phyloP scores from a whole-genome alignment of 306 rosid genomes.

The Prunus mongolica region DNA sequence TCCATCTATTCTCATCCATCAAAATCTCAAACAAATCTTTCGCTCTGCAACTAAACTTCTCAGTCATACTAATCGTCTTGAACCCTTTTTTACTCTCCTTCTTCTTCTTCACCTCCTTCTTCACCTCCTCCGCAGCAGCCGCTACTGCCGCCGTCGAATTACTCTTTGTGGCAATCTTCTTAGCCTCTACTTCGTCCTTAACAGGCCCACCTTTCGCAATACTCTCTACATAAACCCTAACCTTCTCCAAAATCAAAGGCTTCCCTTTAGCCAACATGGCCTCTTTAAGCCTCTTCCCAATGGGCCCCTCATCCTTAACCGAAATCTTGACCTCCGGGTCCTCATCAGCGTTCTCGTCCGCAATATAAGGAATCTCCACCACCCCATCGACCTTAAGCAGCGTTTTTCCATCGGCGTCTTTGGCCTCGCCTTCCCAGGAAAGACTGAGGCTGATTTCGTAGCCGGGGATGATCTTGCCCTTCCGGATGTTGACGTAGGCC shows the following conservation, averaged over 20 bases:
- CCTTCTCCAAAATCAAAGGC: constrained; percentile 70
- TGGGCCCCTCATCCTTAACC: constrained; percentile 75
- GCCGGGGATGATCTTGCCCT: constrained; percentile 91
- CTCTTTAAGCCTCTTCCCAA: constrained; percentile 74
- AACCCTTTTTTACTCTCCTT: constrained; percentile 51
- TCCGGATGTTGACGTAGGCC: constrained; percentile 86
- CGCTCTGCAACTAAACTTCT: constrained; percentile 88
- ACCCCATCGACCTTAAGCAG: constrained; percentile 70
- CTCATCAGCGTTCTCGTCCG: constrained; percentile 95
- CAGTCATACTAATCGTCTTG: constrained; percentile 70
- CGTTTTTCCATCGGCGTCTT: constrained; percentile 48
- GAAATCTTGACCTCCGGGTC: constrained; percentile 79
- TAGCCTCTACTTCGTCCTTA: constrained; percentile 67
- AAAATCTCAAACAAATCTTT: constrained; percentile 71
- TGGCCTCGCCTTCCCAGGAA: constrained; percentile 86
- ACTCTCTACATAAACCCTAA: constrained; percentile 61
- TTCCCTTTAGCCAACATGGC: constrained; percentile 74
- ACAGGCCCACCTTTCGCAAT: constrained; percentile 96
- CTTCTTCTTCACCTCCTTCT: constrained; percentile 37
- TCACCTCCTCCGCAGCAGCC: background rate
- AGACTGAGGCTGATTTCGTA: constrained; percentile 69
- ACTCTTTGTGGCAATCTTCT: constrained; percentile 46
- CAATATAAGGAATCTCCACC: constrained; percentile 80
- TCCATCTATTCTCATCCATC: constrained; percentile 98
- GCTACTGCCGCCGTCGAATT: background rate